Evolutionary conservation across 495 filamentous ascomycete genomes (phyloP), one percentile per base, ranked within the genome.

Genomic region (Letharia columbiana): DNA sequence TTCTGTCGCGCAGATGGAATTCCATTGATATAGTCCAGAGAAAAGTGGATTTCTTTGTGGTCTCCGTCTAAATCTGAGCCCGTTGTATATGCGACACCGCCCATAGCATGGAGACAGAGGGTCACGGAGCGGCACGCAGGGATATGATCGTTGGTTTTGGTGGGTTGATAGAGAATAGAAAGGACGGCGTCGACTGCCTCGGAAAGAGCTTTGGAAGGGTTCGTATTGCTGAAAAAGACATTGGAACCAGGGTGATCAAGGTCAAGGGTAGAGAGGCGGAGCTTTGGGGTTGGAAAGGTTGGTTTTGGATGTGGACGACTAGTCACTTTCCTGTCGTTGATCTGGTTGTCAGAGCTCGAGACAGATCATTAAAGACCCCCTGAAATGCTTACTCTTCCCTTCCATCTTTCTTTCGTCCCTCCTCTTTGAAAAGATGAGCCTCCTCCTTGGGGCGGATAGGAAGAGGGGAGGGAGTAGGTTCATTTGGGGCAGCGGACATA

Each of bases 1-100:
- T 73, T 68, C 31, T 70, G 67, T 28, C 68, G 52, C 17, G 63
- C 50, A 15, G 62, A n/a, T 18, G 77, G 73, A 64, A 78, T 74
- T 64, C 76, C 73, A 18, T 75, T 68, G 70, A 98, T 87, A 77
- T 96, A 96, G 62, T 83, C 77, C 15, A 91, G 84, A 7, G 84
- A 89, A 78, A 97, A 82, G 77, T 96, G 91, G 65, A 98, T 96
- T 72, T 96, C 91, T 73, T 98, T 98, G 78, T 97, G 91, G 72
- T 95, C 90, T 54, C 83, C 66, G 76, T 97, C 93, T 10, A 96
- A 81, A 47, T 92, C 89, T 18, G 78, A 84, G 67, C 92, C 91
- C 0, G 83, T 90, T 6, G 94, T 98, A 75, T 96, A 94, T 44
- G 94, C 94, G 11, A 98, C 87, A 23, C 92, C 92, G 54, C 70